These are phyloP conservation scores for Leptographium radiaticola DNA, from an alignment of 2,329 filamentous ascomycete species.

Conservation along the genomic window DNA sequence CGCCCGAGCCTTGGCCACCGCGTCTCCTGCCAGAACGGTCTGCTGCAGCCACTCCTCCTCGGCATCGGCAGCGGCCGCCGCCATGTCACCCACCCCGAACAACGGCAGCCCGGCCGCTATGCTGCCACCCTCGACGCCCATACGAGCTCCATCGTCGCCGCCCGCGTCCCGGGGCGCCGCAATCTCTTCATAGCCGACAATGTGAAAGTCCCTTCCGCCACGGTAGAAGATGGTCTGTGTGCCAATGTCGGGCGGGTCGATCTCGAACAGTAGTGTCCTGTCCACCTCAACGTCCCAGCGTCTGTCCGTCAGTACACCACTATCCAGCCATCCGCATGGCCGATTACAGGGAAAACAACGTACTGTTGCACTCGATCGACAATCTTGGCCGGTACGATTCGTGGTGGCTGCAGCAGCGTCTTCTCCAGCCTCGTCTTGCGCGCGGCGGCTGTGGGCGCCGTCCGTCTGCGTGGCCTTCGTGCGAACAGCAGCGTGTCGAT, in stretches of 20 bases:
- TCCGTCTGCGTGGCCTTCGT: slow-evolving; percentile 3
- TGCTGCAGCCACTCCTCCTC: slow-evolving; percentile 38
- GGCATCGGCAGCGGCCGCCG: slow-evolving; percentile 72
- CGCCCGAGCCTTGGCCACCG: slow-evolving; percentile 13
- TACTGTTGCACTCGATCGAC: slow-evolving; percentile 76
- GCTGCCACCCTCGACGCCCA: background rate
- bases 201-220: slow-evolving; percentile 81
- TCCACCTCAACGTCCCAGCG: slow-evolving; percentile 73
- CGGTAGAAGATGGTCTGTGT: slow-evolving; percentile 89
- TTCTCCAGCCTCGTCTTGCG: slow-evolving; percentile 60
- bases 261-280: slow-evolving; percentile 70
- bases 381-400: slow-evolving; percentile 72
- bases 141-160: slow-evolving; percentile 17
- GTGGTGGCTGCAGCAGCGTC: slow-evolving; percentile 67
- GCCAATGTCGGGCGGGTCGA: slow-evolving; percentile 82
- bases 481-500: slow-evolving; percentile 9
- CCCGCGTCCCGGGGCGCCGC: slow-evolving; percentile 83
- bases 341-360: slow-evolving; percentile 5
- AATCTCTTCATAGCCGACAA: slow-evolving; percentile 88
- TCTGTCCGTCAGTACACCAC: slow-evolving; percentile 6
- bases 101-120: slow-evolving; percentile 88
- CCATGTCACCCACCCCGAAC: slow-evolving; percentile 73
- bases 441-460: slow-evolving; percentile 15
- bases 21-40: slow-evolving; percentile 17
- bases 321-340: too few relatives aligned